Conservation (phyloP, 345 rosid species). For the Acer saccharum region DNA sequence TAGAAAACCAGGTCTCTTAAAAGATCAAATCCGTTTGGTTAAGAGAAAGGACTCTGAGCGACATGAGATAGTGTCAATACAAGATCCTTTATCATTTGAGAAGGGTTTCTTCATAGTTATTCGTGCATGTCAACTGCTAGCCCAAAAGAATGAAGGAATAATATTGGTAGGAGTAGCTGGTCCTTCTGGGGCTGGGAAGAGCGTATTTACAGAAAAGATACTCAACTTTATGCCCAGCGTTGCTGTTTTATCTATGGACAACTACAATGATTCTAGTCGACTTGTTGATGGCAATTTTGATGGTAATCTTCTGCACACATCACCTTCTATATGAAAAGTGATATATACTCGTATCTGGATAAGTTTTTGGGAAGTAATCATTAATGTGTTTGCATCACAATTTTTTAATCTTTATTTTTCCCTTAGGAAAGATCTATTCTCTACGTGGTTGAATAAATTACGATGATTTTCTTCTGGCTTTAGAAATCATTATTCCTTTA, state of each 20-base stretch:
- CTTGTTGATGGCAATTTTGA: constrained; percentile 96
- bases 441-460: neutral
- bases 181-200: constrained; percentile 99
- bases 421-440: neutral
- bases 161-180: constrained; percentile 91
- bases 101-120: constrained; percentile 90
- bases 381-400: constrained; percentile 5
- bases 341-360: neutral
- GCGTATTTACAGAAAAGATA: constrained; percentile 89
- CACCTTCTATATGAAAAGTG: constrained; percentile 3
- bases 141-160: constrained; percentile 87
- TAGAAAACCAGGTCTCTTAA: constrained; percentile 69
- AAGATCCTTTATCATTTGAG: constrained; percentile 76
- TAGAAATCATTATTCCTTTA: neutral
- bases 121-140: constrained; percentile 88
- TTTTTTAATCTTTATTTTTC: neutral
- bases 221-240: constrained; percentile 83
- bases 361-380: neutral
- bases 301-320: constrained; percentile 43
- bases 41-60: constrained; percentile 78
- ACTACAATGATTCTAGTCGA: constrained; percentile 87
- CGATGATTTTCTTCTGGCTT: neutral
- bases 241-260: constrained; percentile 93
- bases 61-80: constrained; percentile 71
- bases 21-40: constrained; percentile 75